Evolutionary conservation across 257 asterid genomes (phyloP), one percentile per base, ranked within the genome.

Genomic region (Salvia splendens): DNA sequence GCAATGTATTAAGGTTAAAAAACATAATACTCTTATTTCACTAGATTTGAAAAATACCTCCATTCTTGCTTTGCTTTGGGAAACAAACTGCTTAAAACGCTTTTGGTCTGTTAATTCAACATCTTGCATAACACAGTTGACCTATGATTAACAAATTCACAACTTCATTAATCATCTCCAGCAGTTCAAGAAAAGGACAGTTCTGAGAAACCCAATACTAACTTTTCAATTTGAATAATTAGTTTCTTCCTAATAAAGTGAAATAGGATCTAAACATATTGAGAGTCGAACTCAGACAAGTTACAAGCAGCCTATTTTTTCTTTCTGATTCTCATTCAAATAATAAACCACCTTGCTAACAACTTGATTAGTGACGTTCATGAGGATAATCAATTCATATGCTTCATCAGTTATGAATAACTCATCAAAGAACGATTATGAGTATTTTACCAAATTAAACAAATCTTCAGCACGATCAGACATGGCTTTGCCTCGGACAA

Each of bases 61-160:
- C 97, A 94, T 91, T 80, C 93, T 84, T 20, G 97, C 94, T 87
- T 81, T 91, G 95, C 99, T 88, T 75, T 94, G 99, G 61, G 95
- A 84, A 78, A 91, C 99, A 78, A 94, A 94, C 80, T 91, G 97
- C 89, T 87, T 91, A 77, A 94, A 94, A 64, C 99, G 91, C 82
- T 86, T 91, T 80, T 91, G 96, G 82, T 94, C 96, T 0, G 94
- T 89, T 68, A 94, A 83, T 57, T 91, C 86, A 81, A 94, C 99
- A 79, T 94, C 99, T 82, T 86, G 99, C 75, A 94, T 79, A 73
- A 94, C 83, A 70, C 92, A 30, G 72, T 87, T 94, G 59, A 87
- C 87, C 99, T 94, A 80, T 66, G 64, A 71, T 61, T 69, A 55
- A 73, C 64, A 74, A 62, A 73, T 70, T 30, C 17, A 64, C 68